Base-by-base conservation (phyloP, 202 grass and related monocot genomes). In the Sporobolus alterniflorus region DNA sequence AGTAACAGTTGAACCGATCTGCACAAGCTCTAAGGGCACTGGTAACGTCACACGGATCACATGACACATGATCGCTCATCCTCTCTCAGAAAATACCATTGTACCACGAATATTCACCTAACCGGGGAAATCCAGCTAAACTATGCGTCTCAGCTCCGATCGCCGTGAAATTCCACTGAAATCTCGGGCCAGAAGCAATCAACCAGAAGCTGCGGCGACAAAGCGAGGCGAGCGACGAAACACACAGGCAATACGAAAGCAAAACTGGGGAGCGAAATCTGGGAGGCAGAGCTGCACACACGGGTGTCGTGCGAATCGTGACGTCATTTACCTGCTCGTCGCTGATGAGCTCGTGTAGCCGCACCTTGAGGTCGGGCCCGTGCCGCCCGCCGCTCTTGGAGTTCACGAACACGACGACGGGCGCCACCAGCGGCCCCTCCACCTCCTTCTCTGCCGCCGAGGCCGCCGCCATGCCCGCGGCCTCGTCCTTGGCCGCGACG, bases 381-480 rank as follows among this genome's bases (percentile, higher is more conserved):
- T 94, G 93, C 12, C 96, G 85, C 17, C 96, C 96, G 13, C 96
- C 93, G 66, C 96, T 99, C 57, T 70, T 80, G 1, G 96, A 99
- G 80, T 96, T 99, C 7, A 99, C 87, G 76, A 99, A 99, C 78
- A 99, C 93, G 16, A 99, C 93, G 33, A 96, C 26, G 1, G 96
- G 96, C 60, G 93, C 64, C 65, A 93, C 84, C 39, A 46, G 69
- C 33, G 72, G 79, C 44, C 64, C 89, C 71, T 48, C 76, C 59
- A 0, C 67, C n/a, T 21, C 22, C 12, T 15, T 41, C 9, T 21
- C 77, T 63, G 57, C 63, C 32, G 69, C 13, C 3, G 60, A 31
- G 4, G 86, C 85, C 2, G 73, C 79, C 49, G 73, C 85, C 1
- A 69, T 81, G 44, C 80, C 95, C 21, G 84, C 83, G 7, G 74